Conservation (phyloP, 106 monocot genomes). For the Dioscorea alata region DNA sequence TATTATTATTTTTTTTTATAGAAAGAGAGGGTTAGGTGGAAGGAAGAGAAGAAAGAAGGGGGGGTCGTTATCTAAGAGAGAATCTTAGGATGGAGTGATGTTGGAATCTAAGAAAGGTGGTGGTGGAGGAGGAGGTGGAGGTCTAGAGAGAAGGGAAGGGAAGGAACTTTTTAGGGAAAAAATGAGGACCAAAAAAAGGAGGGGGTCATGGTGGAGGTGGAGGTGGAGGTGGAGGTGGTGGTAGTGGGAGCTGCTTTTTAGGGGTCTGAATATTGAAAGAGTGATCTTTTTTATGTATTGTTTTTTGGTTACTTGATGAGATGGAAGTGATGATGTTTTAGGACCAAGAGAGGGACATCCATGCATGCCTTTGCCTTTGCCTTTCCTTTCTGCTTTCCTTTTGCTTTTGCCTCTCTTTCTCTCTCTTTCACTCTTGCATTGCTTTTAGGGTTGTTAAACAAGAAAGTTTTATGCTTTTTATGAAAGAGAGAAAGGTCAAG, state of each 20-base stretch:
- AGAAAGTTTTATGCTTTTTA: too few relatives aligned
- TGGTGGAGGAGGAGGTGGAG: background rate
- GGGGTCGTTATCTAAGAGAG: background rate
- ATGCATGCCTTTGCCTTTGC: too few relatives aligned
- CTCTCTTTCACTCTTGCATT: too few relatives aligned
- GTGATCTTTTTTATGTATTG: too few relatives aligned
- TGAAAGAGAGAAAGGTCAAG: too few relatives aligned
- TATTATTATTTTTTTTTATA: background rate
- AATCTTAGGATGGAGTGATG: background rate
- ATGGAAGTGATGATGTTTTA: too few relatives aligned
- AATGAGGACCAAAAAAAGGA: background rate
- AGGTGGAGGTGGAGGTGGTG: background rate
- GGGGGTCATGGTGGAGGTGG: background rate
- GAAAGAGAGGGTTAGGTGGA: background rate
- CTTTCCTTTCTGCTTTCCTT: too few relatives aligned
- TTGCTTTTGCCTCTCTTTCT: too few relatives aligned
- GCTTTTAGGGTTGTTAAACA: too few relatives aligned
- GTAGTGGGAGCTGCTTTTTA: slow-evolving; percentile 1
- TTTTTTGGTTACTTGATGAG: too few relatives aligned
- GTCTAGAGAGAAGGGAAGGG: background rate
- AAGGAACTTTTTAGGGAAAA: background rate
- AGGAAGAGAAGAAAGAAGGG: background rate
- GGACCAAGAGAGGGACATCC: too few relatives aligned
- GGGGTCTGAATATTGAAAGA: background rate
- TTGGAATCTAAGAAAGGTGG: background rate